Evolutionary conservation across 192 early-diverging fungal genomes (phyloP).

Genomic region (Dimargaris cristalligena): DNA sequence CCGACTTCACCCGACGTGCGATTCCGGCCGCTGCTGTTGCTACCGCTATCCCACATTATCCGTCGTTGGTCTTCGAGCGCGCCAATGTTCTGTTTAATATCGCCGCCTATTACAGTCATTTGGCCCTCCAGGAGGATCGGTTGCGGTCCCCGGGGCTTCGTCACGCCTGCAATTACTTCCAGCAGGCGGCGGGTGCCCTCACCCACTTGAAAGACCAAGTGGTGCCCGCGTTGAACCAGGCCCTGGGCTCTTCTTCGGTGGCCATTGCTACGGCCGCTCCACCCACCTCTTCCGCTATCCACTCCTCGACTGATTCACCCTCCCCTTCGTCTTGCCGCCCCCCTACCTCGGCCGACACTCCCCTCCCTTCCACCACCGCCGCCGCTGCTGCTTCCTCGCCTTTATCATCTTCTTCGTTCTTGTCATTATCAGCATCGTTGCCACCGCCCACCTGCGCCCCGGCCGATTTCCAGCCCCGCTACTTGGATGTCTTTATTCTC

Average conservation of each 20-base stretch:
- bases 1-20: no score
- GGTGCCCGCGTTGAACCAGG: slow-evolving; percentile 42
- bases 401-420: no score
- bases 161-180: slow-evolving; percentile 58
- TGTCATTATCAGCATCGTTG: not conserved
- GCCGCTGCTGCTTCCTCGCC: no score
- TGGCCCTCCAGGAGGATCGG: slow-evolving; percentile 52
- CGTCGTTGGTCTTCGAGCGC: slow-evolving; percentile 65
- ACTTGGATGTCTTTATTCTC: slow-evolving; percentile 47
- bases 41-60: no score
- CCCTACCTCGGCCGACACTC: no score
- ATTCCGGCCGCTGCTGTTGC: slow-evolving; percentile 41
- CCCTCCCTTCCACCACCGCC: no score
- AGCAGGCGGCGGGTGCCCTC: slow-evolving; percentile 72
- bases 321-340: no score
- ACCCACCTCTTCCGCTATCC: no score
- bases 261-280: not conserved
- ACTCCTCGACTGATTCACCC: no score
- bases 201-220: slow-evolving; percentile 38
- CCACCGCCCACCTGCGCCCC: slow-evolving; percentile 20
- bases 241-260: no score
- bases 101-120: slow-evolving; percentile 66
- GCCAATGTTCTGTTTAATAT: slow-evolving; percentile 75
- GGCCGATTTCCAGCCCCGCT: slow-evolving; percentile 46
- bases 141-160: slow-evolving; percentile 58